These are phyloP conservation scores for Fusarium sp. DNA, from an alignment of 2,329 filamentous ascomycete species.

Conservation along the genomic window DNA sequence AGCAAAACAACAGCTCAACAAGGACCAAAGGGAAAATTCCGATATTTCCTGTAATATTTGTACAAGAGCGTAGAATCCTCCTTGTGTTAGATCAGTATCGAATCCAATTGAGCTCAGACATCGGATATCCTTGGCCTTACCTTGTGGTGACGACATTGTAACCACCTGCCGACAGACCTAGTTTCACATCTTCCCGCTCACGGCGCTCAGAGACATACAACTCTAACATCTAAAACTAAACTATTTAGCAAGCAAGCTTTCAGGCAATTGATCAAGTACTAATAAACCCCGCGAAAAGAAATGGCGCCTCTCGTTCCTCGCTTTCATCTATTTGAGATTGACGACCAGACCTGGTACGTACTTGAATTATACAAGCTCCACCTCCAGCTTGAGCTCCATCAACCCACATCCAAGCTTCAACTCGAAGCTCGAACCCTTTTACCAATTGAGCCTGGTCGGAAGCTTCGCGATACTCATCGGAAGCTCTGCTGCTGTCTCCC, in stretches of 20 bases:
- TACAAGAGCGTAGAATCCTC: background rate
- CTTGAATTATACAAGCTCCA: slow-evolving; percentile 11
- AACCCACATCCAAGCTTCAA: slow-evolving; percentile 8
- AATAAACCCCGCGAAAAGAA: background rate
- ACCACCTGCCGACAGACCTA: background rate
- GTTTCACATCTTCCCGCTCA: slow-evolving; percentile 30
- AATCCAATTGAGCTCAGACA: background rate
- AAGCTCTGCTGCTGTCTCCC: background rate
- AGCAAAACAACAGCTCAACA: background rate
- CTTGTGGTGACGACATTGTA: slow-evolving; percentile 39
- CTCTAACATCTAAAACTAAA: slow-evolving; percentile 2
- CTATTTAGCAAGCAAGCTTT: background rate
- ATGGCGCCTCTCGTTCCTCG: slow-evolving; percentile 70
- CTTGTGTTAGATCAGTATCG: background rate
- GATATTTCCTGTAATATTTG: background rate
- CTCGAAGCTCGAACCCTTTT: background rate
- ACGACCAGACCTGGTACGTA: slow-evolving; percentile 75
- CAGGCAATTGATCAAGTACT: background rate
- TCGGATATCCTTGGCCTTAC: background rate
- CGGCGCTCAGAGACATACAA: slow-evolving; percentile 17
- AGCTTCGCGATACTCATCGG: background rate
- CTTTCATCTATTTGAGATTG: slow-evolving; percentile 77
- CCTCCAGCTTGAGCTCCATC: slow-evolving; percentile 6
- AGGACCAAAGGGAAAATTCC: background rate
- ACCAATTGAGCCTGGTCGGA: background rate